phyloP scores from a whole-genome alignment of 331 rosid species.

The Malus hybrid region DNA sequence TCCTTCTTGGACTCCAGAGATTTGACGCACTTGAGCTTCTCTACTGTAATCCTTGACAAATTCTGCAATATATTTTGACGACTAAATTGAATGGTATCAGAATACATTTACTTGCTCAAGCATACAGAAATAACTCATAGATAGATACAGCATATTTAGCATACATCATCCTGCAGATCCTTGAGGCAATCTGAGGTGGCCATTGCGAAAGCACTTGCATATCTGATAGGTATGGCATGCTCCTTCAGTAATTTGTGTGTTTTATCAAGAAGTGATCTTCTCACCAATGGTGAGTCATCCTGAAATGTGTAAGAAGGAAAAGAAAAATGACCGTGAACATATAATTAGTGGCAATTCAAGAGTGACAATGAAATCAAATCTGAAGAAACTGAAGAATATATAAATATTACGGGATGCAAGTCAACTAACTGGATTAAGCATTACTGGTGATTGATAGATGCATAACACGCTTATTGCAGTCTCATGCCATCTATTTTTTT shows the following conservation, averaged over 20 bases:
- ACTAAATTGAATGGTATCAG: conserved; percentile 53
- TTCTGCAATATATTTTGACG: conserved; percentile 55
- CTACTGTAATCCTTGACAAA: conserved; percentile 68
- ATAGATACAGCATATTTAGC: conserved; percentile 13
- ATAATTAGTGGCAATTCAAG: background rate
- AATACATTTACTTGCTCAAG: conserved; percentile 8
- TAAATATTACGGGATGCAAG: background rate
- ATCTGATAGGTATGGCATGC: conserved; percentile 70
- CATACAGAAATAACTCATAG: conserved; percentile 4
- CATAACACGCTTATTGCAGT: background rate
- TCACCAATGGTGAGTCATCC: conserved; percentile 54
- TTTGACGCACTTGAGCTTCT: conserved; percentile 47
- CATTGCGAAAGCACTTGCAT: conserved; percentile 79
- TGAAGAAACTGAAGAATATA: background rate
- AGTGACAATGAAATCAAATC: background rate
- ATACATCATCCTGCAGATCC: conserved; percentile 57
- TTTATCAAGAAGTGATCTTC: conserved; percentile 60
- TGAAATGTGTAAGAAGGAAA: conserved; percentile 26
- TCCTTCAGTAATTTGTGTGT: conserved; percentile 59
- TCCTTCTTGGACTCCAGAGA: conserved; percentile 44
- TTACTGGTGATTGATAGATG: background rate
- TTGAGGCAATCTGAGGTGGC: conserved; percentile 39
- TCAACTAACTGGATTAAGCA: background rate
- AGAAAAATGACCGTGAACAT: background rate
- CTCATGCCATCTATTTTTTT: background rate